Evolutionary conservation across 495 filamentous ascomycete species (phyloP).

Genomic region (Penicillium robsamsonii): DNA sequence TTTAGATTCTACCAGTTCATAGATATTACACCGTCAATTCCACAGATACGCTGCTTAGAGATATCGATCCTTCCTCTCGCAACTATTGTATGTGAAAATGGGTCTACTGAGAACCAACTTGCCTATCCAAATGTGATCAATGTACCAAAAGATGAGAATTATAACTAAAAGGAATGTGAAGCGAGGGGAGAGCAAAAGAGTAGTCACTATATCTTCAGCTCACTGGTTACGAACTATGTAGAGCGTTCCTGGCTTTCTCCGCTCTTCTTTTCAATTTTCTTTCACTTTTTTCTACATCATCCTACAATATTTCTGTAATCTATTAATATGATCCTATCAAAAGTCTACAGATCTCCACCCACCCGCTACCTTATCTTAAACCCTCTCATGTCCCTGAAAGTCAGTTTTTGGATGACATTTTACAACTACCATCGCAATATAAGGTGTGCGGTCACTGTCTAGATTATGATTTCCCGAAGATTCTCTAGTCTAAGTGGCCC

Average conservation of each 20-base stretch:
- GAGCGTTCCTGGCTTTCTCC: too few relatives aligned
- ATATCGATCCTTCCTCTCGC: neutral
- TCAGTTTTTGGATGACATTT: neutral
- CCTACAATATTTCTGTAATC: too few relatives aligned
- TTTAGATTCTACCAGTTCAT: constrained; percentile 3
- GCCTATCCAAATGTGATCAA: neutral
- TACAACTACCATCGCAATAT: neutral
- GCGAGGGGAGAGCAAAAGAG: too few relatives aligned
- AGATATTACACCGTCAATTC: neutral
- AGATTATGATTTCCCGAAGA: neutral
- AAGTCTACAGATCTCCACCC: too few relatives aligned
- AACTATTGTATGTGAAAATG: neutral
- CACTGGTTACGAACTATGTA: too few relatives aligned
- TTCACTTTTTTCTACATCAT: too few relatives aligned
- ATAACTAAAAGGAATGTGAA: too few relatives aligned
- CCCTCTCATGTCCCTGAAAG: neutral
- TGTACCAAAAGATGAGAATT: neutral
- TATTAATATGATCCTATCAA: too few relatives aligned
- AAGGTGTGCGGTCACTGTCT: neutral
- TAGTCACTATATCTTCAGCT: too few relatives aligned
- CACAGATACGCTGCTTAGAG: neutral
- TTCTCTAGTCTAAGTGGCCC: neutral
- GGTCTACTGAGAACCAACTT: neutral
- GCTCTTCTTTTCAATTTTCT: too few relatives aligned
- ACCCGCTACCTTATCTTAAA: neutral